phyloP scores from a whole-genome alignment of 1,284 basidiomycete genomes.

The Lentinus polychrous region DNA sequence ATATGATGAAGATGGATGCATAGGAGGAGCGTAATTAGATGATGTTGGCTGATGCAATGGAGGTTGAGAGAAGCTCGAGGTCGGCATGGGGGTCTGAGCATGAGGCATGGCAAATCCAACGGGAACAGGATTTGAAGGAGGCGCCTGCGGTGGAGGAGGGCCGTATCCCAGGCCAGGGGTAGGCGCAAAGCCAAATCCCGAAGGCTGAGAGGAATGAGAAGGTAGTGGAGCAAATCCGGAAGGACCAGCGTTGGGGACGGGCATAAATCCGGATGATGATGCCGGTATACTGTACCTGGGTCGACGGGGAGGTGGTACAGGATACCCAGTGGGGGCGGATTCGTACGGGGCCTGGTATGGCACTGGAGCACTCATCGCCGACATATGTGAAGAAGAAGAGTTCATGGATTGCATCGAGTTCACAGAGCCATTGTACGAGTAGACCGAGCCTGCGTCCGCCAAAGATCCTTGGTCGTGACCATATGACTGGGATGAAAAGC shows the following conservation, averaged over 20 bases:
- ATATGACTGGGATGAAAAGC: conserved; percentile 21
- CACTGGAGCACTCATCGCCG: conserved; percentile 26
- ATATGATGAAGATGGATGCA: conserved; percentile 1
- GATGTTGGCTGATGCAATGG: conserved; percentile 1
- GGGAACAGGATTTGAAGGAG: no score
- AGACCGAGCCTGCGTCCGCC: conserved; percentile 16
- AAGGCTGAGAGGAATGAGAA: conserved; percentile 39
- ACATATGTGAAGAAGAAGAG: conserved; percentile 20
- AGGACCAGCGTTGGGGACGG: conserved; percentile 24
- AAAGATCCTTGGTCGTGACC: conserved; percentile 24
- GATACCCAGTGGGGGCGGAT: conserved; percentile 26
- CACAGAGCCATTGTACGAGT: conserved; percentile 24
- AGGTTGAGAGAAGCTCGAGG: conserved; percentile 6
- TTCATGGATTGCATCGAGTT: conserved; percentile 28
- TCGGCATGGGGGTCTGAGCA: conserved; percentile 6
- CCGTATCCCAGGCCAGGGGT: conserved; percentile 12
- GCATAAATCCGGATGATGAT: conserved; percentile 61
- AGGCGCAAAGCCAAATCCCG: conserved; percentile 34
- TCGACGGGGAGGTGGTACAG: conserved; percentile 22
- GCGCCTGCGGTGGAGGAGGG: not conserved
- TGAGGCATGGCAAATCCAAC: not conserved
- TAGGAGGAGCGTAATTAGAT: not conserved
- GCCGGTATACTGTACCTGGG: conserved; percentile 63
- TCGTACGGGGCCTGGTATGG: conserved; percentile 54
- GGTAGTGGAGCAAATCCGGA: conserved; percentile 25